A percentile compares a stretch with the other conserved stretches of the same genome.
phyloP scores from a whole-genome alignment of 208 protist genomes.

The Naegleria fowleri region DNA sequence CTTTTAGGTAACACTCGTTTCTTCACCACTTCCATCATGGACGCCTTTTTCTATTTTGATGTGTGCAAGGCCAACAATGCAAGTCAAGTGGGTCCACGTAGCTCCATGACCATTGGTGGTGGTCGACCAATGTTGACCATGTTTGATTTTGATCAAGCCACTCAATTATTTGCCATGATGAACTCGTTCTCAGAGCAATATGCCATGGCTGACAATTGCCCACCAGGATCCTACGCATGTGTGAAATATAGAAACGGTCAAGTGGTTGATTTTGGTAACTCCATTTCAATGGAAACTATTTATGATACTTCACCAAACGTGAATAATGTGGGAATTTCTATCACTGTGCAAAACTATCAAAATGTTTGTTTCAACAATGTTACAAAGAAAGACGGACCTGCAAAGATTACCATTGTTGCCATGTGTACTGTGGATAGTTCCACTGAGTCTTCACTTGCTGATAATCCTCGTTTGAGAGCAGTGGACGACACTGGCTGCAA shows the following conservation, averaged over 20 bases:
- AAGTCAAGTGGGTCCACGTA: neutral
- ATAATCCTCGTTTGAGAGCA: neutral
- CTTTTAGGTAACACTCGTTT: neutral
- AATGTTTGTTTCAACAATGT: neutral
- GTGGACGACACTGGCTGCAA: neutral
- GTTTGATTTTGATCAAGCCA: neutral
- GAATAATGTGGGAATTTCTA: neutral
- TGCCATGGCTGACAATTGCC: neutral
- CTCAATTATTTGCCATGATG: neutral
- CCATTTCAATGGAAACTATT: neutral
- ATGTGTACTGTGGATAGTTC: neutral
- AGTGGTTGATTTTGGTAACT: neutral
- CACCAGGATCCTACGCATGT: neutral
- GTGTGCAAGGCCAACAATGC: neutral
- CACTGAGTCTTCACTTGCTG: neutral
- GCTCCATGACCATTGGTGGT: no score
- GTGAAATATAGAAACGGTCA: neutral
- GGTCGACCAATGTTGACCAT: neutral
- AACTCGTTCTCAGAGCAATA: neutral
- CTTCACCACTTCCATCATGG: neutral
- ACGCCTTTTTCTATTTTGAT: neutral
- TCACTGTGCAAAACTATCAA: neutral
- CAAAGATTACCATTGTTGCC: neutral
- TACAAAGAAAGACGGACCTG: neutral
- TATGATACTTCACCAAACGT: neutral